phyloP scores from a whole-genome alignment of 345 rosid species.

The Combretum micranthum region DNA sequence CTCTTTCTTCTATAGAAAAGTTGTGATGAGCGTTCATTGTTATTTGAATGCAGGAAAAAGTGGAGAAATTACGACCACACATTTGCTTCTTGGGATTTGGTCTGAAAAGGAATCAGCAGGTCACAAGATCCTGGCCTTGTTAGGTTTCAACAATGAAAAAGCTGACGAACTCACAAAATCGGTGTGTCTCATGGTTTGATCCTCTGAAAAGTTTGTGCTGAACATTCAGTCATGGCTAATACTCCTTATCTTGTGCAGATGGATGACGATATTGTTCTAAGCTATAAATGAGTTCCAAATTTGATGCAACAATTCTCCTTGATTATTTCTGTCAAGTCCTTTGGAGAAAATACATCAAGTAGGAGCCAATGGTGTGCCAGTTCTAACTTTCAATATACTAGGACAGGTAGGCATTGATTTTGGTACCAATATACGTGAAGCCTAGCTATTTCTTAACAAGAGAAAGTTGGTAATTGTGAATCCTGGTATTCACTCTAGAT shows the following conservation, averaged over 20 bases:
- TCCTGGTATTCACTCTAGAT: too few species aligned
- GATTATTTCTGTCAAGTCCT: not conserved
- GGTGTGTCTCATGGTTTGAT: conserved; percentile 30
- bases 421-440: too few species aligned
- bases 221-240: not conserved
- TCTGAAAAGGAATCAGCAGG: conserved; percentile 75
- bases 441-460: too few species aligned
- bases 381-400: too few species aligned
- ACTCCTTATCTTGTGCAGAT: conserved; percentile 39
- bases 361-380: too few species aligned
- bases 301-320: not conserved
- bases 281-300: conserved; percentile 18
- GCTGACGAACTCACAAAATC: conserved; percentile 62
- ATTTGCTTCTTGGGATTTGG: conserved; percentile 82
- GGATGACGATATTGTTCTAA: conserved; percentile 43
- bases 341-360: too few species aligned
- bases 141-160: conserved; percentile 79
- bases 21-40: not conserved
- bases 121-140: conserved; percentile 43
- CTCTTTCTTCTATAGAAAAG: not conserved
- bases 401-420: too few species aligned
- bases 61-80: conserved; percentile 73
- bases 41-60: conserved; percentile 41
- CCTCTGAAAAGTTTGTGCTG: conserved; percentile 2
- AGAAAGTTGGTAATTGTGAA: too few species aligned